phyloP scores from a whole-genome alignment of 306 rosid species.

The Sesbania bispinosa region DNA sequence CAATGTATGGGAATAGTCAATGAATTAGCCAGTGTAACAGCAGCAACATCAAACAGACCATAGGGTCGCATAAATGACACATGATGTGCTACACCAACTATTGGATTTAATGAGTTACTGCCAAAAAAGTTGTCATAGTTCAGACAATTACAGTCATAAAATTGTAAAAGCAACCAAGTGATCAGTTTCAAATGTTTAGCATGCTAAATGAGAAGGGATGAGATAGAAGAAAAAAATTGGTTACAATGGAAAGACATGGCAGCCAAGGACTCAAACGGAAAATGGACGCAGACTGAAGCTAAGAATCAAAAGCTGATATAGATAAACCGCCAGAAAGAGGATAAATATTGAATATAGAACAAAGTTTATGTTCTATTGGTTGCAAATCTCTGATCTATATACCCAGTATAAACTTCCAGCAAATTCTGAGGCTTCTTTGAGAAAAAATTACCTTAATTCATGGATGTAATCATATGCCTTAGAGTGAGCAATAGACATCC shows the following conservation, averaged over 20 bases:
- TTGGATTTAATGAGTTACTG: slow-evolving; percentile 52
- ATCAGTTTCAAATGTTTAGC: slow-evolving; percentile 16
- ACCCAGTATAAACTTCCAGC: slow-evolving; percentile 5
- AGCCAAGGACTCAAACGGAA: background rate
- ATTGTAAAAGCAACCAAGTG: slow-evolving; percentile 15
- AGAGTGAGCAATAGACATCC: slow-evolving; percentile 88
- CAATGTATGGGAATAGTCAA: slow-evolving; percentile 75
- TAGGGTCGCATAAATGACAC: slow-evolving; percentile 94
- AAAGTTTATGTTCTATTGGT: background rate
- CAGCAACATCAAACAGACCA: slow-evolving; percentile 85
- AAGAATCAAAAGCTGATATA: background rate
- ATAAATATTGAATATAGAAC: background rate
- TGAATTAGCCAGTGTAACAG: slow-evolving; percentile 76
- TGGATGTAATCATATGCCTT: slow-evolving; percentile 90
- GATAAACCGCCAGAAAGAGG: slow-evolving; percentile 1
- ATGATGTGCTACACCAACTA: slow-evolving; percentile 86
- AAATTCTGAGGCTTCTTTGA: slow-evolving; percentile 28
- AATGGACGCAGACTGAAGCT: background rate
- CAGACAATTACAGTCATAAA: slow-evolving; percentile 22
- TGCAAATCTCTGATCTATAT: background rate
- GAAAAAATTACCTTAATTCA: slow-evolving; percentile 54
- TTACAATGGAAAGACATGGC: background rate
- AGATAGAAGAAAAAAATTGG: slow-evolving; percentile 11
- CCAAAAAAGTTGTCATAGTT: slow-evolving; percentile 20
- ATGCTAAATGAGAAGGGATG: slow-evolving; percentile 1